Conservation (phyloP, 306 rosid species). For the Quercus wislizeni region DNA sequence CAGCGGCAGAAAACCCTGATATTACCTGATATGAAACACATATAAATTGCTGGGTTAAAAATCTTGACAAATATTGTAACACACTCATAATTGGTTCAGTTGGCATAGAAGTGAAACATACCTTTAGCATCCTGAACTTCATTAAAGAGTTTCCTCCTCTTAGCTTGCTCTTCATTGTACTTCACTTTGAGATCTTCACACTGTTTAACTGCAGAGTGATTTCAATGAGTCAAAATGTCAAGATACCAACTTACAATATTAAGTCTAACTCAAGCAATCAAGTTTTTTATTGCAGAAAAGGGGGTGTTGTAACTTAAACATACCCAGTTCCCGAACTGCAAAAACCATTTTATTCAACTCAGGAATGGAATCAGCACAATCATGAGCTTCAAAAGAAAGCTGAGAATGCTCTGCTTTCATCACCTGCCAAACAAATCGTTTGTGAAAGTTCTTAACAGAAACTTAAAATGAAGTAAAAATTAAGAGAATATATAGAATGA, state of each 20-base stretch:
- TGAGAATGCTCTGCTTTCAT: constrained; percentile 60
- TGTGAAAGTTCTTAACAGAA: not conserved
- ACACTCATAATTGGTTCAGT: not conserved
- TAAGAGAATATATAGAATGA: constrained; percentile 3
- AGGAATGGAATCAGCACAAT: constrained; percentile 82
- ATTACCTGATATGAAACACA: constrained; percentile 53
- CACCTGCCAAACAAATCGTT: constrained; percentile 51
- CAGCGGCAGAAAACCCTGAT: constrained; percentile 92
- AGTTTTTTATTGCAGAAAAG: constrained; percentile 3
- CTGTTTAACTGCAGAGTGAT: constrained; percentile 60
- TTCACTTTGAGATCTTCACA: constrained; percentile 85
- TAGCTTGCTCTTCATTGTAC: constrained; percentile 71
- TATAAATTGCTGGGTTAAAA: not conserved
- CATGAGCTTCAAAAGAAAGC: constrained; percentile 74
- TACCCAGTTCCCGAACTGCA: constrained; percentile 82
- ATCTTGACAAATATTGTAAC: constrained; percentile 4
- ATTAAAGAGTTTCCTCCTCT: constrained; percentile 76
- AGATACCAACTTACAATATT: constrained; percentile 10
- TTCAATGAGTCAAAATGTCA: constrained; percentile 19
- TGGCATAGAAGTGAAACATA: constrained; percentile 16
- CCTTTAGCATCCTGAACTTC: constrained; percentile 96
- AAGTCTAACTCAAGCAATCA: constrained; percentile 1
- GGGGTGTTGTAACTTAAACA: constrained; percentile 23
- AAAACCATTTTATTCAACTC: constrained; percentile 77
- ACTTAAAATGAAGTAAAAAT: not conserved